Conservation (phyloP, 1,139 yeast genomes). For the Pichia sp. region DNA sequence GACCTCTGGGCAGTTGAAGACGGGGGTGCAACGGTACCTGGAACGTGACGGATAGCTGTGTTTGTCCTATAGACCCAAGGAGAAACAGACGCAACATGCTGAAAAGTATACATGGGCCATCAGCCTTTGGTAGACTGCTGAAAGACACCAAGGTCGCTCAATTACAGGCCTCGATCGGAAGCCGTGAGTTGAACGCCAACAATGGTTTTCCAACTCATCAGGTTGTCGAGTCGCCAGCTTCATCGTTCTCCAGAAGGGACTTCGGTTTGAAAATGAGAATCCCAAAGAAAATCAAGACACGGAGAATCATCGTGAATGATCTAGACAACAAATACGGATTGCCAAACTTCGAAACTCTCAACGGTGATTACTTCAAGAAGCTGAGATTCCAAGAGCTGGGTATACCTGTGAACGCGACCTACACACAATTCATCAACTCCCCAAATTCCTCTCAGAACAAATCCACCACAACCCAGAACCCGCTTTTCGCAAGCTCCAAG, state of each 20-base stretch:
- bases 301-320: conserved; percentile 46
- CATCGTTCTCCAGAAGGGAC: conserved; percentile 52
- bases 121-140: conserved; percentile 26
- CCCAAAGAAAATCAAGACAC: conserved; percentile 46
- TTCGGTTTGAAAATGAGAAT: conserved; percentile 61
- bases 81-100: conserved; percentile 14
- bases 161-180: conserved; percentile 27
- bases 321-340: conserved; percentile 50
- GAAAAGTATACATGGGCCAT: conserved; percentile 21
- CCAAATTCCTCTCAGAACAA: not conserved
- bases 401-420: conserved; percentile 30
- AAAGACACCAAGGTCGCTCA: conserved; percentile 31
- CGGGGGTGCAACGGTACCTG: no score
- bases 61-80: not conserved
- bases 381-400: conserved; percentile 52
- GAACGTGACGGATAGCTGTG: no score
- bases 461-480: conserved; percentile 15
- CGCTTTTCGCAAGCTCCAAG: conserved; percentile 24
- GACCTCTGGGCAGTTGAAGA: no score
- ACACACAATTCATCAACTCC: not conserved
- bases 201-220: conserved; percentile 48
- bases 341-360: conserved; percentile 47
- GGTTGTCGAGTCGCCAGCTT: conserved; percentile 52
- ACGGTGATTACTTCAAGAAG: conserved; percentile 46
- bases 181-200: conserved; percentile 22